These are phyloP conservation scores for Stenogyne calaminthoides DNA, from an alignment of 305 asterid genomes.

Conservation along the genomic window DNA sequence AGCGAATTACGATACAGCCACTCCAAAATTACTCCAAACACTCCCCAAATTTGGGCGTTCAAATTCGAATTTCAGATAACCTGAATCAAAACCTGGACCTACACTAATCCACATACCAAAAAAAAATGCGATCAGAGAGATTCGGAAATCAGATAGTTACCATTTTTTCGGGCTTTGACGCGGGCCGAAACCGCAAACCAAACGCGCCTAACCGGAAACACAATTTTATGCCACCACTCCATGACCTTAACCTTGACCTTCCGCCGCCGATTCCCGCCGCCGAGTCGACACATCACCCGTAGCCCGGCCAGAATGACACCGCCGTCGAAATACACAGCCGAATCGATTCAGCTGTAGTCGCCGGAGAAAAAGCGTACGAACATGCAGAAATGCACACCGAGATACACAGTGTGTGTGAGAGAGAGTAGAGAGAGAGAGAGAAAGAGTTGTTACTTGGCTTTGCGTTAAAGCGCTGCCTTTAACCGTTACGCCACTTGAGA, in stretches of 20 bases:
- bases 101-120: neutral
- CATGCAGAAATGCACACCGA: slow-evolving; percentile 31
- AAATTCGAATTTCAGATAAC: neutral
- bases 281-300: slow-evolving; percentile 57
- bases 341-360: neutral
- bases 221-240: slow-evolving; percentile 87
- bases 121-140: neutral
- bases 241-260: slow-evolving; percentile 65
- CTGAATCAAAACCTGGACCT: neutral
- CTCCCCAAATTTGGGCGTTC: slow-evolving; percentile 4
- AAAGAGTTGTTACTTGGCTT: slow-evolving; percentile 16
- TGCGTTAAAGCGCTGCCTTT: slow-evolving; percentile 35
- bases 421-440: slow-evolving; percentile 23
- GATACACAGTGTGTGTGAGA: slow-evolving; percentile 1
- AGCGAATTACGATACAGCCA: neutral
- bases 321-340: neutral
- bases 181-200: slow-evolving; percentile 83
- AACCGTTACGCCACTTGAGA: slow-evolving; percentile 47
- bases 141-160: slow-evolving; percentile 34
- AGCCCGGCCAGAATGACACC: slow-evolving; percentile 73
- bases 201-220: slow-evolving; percentile 78
- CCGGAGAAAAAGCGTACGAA: slow-evolving; percentile 13
- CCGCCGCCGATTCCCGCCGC: slow-evolving; percentile 63
- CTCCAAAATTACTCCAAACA: slow-evolving; percentile 14
- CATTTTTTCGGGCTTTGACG: slow-evolving; percentile 72